Conservation (phyloP, 2,329 filamentous ascomycete species). For the Arthrobotrys entomopaga region DNA sequence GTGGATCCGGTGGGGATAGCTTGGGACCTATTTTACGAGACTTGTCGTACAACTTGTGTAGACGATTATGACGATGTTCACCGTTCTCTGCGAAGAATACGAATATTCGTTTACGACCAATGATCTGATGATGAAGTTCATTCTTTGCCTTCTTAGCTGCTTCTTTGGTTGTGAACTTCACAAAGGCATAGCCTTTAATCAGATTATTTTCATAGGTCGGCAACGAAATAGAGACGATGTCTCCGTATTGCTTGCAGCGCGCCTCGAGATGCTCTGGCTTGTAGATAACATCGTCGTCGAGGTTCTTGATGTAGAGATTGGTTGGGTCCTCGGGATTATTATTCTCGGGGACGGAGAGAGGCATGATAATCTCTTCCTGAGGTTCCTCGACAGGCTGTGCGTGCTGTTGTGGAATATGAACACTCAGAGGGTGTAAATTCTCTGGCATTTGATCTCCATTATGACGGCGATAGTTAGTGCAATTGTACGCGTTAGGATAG, state of each 20-base stretch:
- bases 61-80: conserved; percentile 57
- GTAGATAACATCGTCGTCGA: conserved; percentile 98
- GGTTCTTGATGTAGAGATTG: conserved; percentile 99
- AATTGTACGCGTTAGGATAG: conserved; percentile 12
- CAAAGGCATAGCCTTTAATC: conserved; percentile 92
- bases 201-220: conserved; percentile 89
- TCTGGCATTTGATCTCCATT: conserved; percentile 27
- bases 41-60: conserved; percentile 56
- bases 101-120: conserved; percentile 58
- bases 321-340: conserved; percentile 58
- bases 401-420: conserved; percentile 16
- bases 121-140: conserved; percentile 78
- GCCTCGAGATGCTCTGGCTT: conserved; percentile 84
- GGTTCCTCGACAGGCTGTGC: conserved; percentile 1
- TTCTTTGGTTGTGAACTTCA: conserved; percentile 94
- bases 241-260: conserved; percentile 89
- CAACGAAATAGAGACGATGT: conserved; percentile 93
- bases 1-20: conserved; percentile 20
- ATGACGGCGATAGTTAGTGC: conserved; percentile 5
- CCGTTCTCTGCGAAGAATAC: conserved; percentile 58
- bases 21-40: conserved; percentile 5
- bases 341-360: conserved; percentile 57
- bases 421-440: conserved; percentile 27
- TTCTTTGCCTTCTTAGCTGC: conserved; percentile 86
- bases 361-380: conserved; percentile 10